Evolutionary conservation across 2,329 filamentous ascomycete genomes (phyloP).

Genomic region (Escovopsis sp.): DNA sequence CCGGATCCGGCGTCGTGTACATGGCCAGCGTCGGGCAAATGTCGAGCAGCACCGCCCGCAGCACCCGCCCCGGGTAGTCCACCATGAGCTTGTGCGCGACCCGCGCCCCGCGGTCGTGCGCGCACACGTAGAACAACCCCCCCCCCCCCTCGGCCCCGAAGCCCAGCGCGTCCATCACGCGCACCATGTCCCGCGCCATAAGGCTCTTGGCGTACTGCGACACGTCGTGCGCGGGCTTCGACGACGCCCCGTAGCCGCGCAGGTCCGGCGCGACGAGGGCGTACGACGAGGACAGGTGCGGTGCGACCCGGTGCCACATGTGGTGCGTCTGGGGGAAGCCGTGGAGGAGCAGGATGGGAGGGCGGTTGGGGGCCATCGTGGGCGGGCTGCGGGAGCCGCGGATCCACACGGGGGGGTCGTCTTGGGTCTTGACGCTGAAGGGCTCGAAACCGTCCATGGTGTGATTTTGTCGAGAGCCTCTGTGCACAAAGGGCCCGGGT

Average conservation of each 20-base stretch:
- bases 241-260: slow-evolving; percentile 36
- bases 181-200: slow-evolving; percentile 32
- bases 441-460: not conserved
- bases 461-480: not conserved
- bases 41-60: slow-evolving; percentile 31
- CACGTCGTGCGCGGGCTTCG: slow-evolving; percentile 24
- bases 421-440: slow-evolving; percentile 1
- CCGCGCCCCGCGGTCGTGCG: slow-evolving; percentile 42
- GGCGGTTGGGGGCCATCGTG: slow-evolving; percentile 12
- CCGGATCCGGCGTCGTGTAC: slow-evolving; percentile 28
- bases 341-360: slow-evolving; percentile 33
- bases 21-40: slow-evolving; percentile 41
- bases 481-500: not conserved
- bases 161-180: slow-evolving; percentile 30
- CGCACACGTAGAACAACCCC: slow-evolving; percentile 31
- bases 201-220: slow-evolving; percentile 29
- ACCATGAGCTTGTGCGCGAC: slow-evolving; percentile 40
- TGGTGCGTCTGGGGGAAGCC: slow-evolving; percentile 37
- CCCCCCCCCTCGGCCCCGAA: slow-evolving; percentile 10
- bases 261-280: slow-evolving; percentile 32
- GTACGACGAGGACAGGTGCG: slow-evolving; percentile 23
- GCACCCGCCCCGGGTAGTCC: slow-evolving; percentile 26
- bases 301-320: slow-evolving; percentile 35
- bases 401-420: slow-evolving; percentile 1
- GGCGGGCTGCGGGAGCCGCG: not conserved